Percentiles rank a stretch among this genome's conserved stretches.
phyloP scores from a whole-genome alignment of 805 yeast species.

The Zygosaccharomyces gambellarensis region DNA sequence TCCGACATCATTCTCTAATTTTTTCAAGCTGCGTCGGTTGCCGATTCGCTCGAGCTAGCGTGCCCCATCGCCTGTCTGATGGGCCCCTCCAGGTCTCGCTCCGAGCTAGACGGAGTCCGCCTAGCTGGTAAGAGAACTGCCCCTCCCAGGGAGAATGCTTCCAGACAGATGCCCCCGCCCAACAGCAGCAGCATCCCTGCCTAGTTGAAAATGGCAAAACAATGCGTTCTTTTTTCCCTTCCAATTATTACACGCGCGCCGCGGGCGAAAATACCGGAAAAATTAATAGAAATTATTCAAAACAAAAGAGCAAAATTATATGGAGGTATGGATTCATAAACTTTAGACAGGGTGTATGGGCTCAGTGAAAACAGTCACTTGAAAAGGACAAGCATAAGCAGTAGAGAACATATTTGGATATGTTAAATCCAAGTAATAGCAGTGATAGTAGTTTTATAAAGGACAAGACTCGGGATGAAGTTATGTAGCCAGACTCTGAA shows the following conservation, averaged over 20 bases:
- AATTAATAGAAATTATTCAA: background rate
- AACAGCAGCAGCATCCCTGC: background rate
- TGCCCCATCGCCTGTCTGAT: background rate
- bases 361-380: background rate
- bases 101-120: background rate
- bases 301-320: background rate
- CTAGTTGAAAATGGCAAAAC: background rate
- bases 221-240: background rate
- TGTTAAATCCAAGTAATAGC: too few species aligned
- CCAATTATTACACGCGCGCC: background rate
- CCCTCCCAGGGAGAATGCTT: background rate
- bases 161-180: background rate
- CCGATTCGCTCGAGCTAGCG: background rate
- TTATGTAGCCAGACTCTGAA: too few species aligned
- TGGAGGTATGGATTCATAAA: background rate
- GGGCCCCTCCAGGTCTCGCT: background rate
- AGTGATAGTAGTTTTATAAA: too few species aligned
- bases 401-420: too few species aligned
- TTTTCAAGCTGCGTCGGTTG: conserved; percentile 5
- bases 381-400: background rate
- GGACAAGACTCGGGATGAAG: too few species aligned
- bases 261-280: background rate
- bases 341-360: background rate
- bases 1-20: conserved; percentile 1
- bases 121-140: background rate